phyloP scores from a whole-genome alignment of 139 green algal genomes.

The Chlamydomonas asymmetrica region DNA sequence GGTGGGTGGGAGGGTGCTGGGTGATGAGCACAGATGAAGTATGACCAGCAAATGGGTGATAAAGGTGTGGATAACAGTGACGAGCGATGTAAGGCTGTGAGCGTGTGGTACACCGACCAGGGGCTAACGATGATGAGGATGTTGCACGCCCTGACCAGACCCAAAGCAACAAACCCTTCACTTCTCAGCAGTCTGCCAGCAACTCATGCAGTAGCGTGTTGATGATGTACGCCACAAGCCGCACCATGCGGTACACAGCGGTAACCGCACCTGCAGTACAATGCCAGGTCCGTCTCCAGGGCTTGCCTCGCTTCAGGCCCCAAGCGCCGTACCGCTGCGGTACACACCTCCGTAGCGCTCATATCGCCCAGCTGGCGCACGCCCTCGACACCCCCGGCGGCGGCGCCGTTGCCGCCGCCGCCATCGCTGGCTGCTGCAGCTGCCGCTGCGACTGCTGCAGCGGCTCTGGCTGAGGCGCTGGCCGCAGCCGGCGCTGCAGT shows the following conservation, averaged over 20 bases:
- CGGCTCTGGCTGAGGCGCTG: neutral
- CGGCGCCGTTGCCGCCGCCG: neutral
- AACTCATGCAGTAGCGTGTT: too few species aligned
- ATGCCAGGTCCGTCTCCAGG: constrained; percentile 32
- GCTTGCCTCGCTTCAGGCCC: constrained; percentile 9
- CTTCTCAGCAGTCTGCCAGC: too few species aligned
- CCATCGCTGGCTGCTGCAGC: constrained; percentile 2
- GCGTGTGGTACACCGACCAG: neutral
- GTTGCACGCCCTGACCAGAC: too few species aligned
- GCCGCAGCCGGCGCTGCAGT: neutral
- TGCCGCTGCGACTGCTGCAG: neutral
- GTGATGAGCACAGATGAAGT: too few species aligned
- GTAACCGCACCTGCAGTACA: constrained; percentile 11
- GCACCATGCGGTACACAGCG: neutral
- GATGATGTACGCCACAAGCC: too few species aligned
- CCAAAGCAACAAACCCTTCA: too few species aligned
- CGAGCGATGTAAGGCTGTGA: too few species aligned
- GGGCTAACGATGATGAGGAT: too few species aligned
- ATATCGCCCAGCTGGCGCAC: constrained; percentile 2
- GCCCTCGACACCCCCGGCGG: neutral
- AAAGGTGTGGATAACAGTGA: too few species aligned
- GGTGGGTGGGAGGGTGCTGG: too few species aligned
- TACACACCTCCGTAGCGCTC: constrained; percentile 12
- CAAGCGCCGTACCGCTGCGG: constrained; percentile 4
- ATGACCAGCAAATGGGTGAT: too few species aligned